phyloP scores from a whole-genome alignment of 805 yeast genomes.

The Candida hispaniensis region DNA sequence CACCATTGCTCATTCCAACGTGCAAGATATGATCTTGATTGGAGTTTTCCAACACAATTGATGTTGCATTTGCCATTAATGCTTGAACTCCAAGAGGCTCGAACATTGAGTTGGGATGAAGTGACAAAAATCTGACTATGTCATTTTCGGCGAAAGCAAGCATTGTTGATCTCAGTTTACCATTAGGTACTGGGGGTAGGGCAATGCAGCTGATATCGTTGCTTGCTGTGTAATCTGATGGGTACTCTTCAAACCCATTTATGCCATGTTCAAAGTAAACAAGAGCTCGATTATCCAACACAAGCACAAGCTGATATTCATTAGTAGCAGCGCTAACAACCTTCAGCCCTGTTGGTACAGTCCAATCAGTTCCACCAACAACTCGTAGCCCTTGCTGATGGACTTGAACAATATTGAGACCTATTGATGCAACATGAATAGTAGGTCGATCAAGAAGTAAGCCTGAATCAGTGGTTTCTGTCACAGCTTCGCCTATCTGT shows the following conservation, averaged over 20 bases:
- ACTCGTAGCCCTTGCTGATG: constrained; percentile 62
- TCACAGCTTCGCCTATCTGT: constrained; percentile 69
- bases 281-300: constrained; percentile 60
- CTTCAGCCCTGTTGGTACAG: constrained; percentile 65
- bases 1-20: constrained; percentile 76
- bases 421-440: constrained; percentile 57
- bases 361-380: constrained; percentile 53
- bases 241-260: constrained; percentile 61
- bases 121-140: constrained; percentile 56
- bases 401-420: constrained; percentile 55
- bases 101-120: constrained; percentile 48
- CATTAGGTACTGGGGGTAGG: constrained; percentile 40
- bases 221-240: constrained; percentile 45
- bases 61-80: constrained; percentile 35
- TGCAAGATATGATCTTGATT: constrained; percentile 42
- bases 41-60: constrained; percentile 25
- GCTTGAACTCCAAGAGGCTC: constrained; percentile 56
- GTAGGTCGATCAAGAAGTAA: constrained; percentile 50
- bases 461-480: constrained; percentile 59
- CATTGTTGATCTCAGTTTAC: constrained; percentile 41
- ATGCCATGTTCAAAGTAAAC: constrained; percentile 74
- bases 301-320: constrained; percentile 56
- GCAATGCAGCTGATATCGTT: constrained; percentile 35
- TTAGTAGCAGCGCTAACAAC: constrained; percentile 54
- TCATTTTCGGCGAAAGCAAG: constrained; percentile 67